A percentile compares a stretch with the other conserved stretches of the same genome.
Evolutionary conservation across 371 early-diverging fungal species (phyloP).

Genomic region (Actinomucor elegans): DNA sequence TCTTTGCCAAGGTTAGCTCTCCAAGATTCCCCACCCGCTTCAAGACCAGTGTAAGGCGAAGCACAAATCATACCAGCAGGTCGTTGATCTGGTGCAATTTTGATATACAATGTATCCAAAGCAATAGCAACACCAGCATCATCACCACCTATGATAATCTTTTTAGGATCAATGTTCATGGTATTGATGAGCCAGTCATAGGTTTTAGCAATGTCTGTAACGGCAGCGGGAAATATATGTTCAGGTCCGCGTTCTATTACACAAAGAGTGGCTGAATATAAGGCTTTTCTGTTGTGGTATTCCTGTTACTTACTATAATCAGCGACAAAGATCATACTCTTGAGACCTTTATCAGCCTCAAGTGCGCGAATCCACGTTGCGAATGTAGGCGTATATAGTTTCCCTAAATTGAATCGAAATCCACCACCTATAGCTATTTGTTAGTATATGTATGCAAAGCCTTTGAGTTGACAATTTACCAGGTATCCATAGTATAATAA

Average conservation of each 20-base stretch:
- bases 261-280: too few relatives aligned
- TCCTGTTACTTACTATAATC: conserved; percentile 28
- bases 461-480: conserved; percentile 17
- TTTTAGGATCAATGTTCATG: conserved; percentile 21
- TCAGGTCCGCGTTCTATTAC: conserved; percentile 28
- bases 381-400: conserved; percentile 33
- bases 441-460: neutral
- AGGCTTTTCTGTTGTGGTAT: too few relatives aligned
- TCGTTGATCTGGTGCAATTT: conserved; percentile 11
- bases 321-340: conserved; percentile 40
- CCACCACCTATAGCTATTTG: conserved; percentile 32
- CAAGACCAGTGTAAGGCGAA: conserved; percentile 47
- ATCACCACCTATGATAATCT: conserved; percentile 31
- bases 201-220: conserved; percentile 29
- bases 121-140: conserved; percentile 41
- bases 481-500: conserved; percentile 44
- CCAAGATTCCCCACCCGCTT: conserved; percentile 45
- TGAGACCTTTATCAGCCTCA: conserved; percentile 38
- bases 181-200: conserved; percentile 32
- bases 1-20: conserved; percentile 33
- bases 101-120: conserved; percentile 30
- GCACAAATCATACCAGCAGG: conserved; percentile 36
- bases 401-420: conserved; percentile 36
- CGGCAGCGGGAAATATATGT: conserved; percentile 30
- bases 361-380: conserved; percentile 35